phyloP scores from a whole-genome alignment of 1,139 yeast genomes.

The Pichia kudriavzevii region DNA sequence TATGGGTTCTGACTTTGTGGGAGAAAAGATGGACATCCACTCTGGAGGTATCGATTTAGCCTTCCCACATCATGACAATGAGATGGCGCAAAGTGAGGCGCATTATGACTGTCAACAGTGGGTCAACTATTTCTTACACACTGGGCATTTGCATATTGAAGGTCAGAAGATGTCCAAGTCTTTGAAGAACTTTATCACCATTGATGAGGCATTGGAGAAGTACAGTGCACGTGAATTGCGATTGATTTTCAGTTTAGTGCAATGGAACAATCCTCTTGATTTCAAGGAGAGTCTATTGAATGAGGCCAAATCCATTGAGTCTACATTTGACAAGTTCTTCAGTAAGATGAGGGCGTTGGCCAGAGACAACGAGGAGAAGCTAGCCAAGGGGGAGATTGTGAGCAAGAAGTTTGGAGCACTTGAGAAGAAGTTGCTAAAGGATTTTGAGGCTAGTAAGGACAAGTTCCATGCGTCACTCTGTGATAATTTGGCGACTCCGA shows the following conservation, averaged over 20 bases:
- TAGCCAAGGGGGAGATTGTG: conserved; percentile 37
- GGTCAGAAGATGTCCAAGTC: conserved; percentile 98
- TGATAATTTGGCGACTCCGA: conserved; percentile 79
- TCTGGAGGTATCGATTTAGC: conserved; percentile 97
- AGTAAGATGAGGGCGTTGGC: conserved; percentile 73
- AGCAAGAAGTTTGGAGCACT: conserved; percentile 44
- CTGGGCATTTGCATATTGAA: conserved; percentile 95
- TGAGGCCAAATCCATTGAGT: conserved; percentile 73
- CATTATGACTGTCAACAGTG: conserved; percentile 84
- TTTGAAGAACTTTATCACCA: conserved; percentile 88
- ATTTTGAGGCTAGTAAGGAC: conserved; percentile 47
- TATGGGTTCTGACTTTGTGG: conserved; percentile 90
- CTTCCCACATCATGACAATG: conserved; percentile 99
- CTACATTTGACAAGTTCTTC: conserved; percentile 73
- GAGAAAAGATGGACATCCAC: conserved; percentile 83
- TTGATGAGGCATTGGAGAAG: conserved; percentile 73
- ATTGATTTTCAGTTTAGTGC: conserved; percentile 80
- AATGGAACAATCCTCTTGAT: conserved; percentile 90
- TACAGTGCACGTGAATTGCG: conserved; percentile 78
- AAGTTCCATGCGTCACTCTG: conserved; percentile 73
- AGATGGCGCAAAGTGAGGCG: conserved; percentile 95
- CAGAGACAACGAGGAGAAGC: conserved; percentile 43
- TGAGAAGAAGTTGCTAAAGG: conserved; percentile 46
- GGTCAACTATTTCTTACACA: conserved; percentile 94
- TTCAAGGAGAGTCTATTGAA: conserved; percentile 73